phyloP scores from a whole-genome alignment of 1,284 basidiomycete genomes.

The Xerocomus minutiporus region DNA sequence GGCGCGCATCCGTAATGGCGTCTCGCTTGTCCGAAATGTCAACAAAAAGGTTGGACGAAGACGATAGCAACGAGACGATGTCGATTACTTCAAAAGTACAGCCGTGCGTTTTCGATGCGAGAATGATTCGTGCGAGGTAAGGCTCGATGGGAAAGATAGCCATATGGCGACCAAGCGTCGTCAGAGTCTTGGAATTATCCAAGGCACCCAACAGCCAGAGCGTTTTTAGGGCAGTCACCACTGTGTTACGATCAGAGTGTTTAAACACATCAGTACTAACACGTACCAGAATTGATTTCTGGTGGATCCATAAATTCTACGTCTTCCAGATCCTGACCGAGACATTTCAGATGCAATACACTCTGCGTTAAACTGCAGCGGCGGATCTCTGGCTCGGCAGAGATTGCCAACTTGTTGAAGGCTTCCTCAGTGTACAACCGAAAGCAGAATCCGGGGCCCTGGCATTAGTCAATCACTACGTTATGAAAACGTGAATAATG shows the following conservation, averaged over 20 bases:
- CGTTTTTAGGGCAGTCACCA: constrained; percentile 67
- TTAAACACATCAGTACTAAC: background rate
- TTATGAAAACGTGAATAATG: background rate
- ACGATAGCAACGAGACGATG: constrained; percentile 76
- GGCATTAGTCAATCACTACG: constrained; percentile 6
- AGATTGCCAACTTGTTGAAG: constrained; percentile 61
- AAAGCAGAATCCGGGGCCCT: constrained; percentile 82
- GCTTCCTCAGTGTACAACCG: constrained; percentile 82
- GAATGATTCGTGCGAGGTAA: constrained; percentile 67
- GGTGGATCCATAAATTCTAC: constrained; percentile 86
- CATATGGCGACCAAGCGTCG: constrained; percentile 72
- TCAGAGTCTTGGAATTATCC: constrained; percentile 59
- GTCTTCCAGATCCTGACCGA: constrained; percentile 72
- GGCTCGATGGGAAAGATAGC: constrained; percentile 84
- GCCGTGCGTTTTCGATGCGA: constrained; percentile 66
- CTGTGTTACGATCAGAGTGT: constrained; percentile 38
- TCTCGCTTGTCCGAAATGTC: constrained; percentile 71
- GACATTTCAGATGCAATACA: constrained; percentile 79
- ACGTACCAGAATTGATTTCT: constrained; percentile 63
- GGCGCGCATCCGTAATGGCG: constrained; percentile 59
- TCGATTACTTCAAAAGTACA: constrained; percentile 75
- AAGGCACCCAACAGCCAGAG: constrained; percentile 76
- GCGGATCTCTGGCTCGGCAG: constrained; percentile 83
- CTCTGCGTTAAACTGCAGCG: constrained; percentile 81
- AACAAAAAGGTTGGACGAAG: constrained; percentile 71